Evolutionary conservation across 805 yeast genomes (phyloP).

Genomic region (Naumovozyma baii): DNA sequence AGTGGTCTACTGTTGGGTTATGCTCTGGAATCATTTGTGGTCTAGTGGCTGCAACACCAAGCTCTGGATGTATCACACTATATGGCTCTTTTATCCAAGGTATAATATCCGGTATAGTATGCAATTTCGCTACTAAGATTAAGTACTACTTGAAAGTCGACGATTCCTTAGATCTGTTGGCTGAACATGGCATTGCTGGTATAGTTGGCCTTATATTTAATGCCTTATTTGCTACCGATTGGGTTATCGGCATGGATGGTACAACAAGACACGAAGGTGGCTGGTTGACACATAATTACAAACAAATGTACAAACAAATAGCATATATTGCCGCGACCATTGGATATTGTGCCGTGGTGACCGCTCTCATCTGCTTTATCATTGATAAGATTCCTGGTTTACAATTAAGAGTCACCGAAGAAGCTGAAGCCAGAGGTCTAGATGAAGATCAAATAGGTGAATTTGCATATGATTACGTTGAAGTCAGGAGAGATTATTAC

Average conservation of each 20-base stretch:
- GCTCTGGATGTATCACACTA: slow-evolving; percentile 81
- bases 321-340: slow-evolving; percentile 68
- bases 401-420: slow-evolving; percentile 68
- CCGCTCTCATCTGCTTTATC: slow-evolving; percentile 64
- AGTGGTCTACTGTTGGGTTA: slow-evolving; percentile 90
- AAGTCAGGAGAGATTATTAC: slow-evolving; percentile 84
- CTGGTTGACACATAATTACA: slow-evolving; percentile 84
- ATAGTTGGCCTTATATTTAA: slow-evolving; percentile 82
- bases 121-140: slow-evolving; percentile 84
- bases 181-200: slow-evolving; percentile 99
- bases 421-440: slow-evolving; percentile 80
- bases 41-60: slow-evolving; percentile 92
- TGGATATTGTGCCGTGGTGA: slow-evolving; percentile 68
- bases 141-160: slow-evolving; percentile 76
- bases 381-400: slow-evolving; percentile 75
- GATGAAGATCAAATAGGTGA: slow-evolving; percentile 98
- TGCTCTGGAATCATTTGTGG: slow-evolving; percentile 96
- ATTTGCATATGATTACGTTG: slow-evolving; percentile 97
- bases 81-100: slow-evolving; percentile 90
- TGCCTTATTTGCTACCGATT: slow-evolving; percentile 76
- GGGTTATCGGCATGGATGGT: slow-evolving; percentile 88
- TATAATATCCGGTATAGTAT: slow-evolving; percentile 64
- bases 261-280: slow-evolving; percentile 81
- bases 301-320: slow-evolving; percentile 82
- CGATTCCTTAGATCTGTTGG: slow-evolving; percentile 88